Evolutionary conservation across 768 basidiomycete species (phyloP).

Genomic region (Tylopilus balloui): DNA sequence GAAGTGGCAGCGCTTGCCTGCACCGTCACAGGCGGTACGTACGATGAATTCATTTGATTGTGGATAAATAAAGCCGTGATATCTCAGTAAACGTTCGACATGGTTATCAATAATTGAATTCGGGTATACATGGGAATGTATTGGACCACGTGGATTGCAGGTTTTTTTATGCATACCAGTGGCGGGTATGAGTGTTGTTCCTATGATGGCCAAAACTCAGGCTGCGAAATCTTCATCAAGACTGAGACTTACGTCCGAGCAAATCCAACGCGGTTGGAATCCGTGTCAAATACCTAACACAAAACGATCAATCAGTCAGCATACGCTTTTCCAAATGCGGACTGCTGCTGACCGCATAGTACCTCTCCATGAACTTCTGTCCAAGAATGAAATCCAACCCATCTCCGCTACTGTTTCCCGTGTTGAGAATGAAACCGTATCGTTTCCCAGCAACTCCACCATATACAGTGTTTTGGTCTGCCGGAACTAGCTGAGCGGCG

Average conservation of each 20-base stretch:
- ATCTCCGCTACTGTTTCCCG: not conserved
- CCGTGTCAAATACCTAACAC: conserved; percentile 21
- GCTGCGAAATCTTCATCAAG: not conserved
- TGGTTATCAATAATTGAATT: too few relatives aligned
- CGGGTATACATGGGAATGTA: too few relatives aligned
- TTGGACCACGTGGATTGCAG: too few relatives aligned
- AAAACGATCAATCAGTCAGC: not conserved
- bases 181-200: conserved; percentile 15
- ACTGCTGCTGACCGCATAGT: conserved; percentile 2
- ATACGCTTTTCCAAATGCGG: not conserved
- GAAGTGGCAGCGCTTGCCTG: too few relatives aligned
- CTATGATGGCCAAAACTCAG: conserved; percentile 6
- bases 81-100: too few relatives aligned
- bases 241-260: conserved; percentile 21
- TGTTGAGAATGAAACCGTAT: conserved; percentile 5
- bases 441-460: conserved; percentile 10
- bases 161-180: not conserved
- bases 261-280: conserved; percentile 18
- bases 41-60: too few relatives aligned
- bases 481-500: conserved; percentile 19
- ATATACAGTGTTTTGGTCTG: conserved; percentile 12
- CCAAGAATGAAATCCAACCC: not conserved
- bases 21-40: too few relatives aligned
- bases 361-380: conserved; percentile 5
- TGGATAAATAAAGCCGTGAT: too few relatives aligned